These are phyloP conservation scores for Tuber umbilicatum DNA, from an alignment of 495 filamentous ascomycete genomes.

Conservation along the genomic window DNA sequence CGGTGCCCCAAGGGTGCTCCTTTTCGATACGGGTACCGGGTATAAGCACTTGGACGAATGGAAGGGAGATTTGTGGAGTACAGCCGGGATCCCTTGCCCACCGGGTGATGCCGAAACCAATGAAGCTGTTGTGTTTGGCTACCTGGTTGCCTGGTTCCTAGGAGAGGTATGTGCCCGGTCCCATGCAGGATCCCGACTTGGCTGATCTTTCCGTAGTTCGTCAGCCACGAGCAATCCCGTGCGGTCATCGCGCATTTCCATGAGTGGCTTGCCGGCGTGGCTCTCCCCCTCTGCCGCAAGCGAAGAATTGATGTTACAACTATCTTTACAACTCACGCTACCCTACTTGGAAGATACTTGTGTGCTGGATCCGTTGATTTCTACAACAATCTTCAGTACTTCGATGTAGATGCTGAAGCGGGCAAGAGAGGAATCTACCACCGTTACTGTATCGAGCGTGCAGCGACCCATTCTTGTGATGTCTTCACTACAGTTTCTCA, in stretches of 20 bases:
- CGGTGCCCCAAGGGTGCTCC: slow-evolving; percentile 82
- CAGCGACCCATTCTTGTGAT: slow-evolving; percentile 80
- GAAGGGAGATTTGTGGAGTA: slow-evolving; percentile 93
- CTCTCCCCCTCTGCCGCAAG: slow-evolving; percentile 83
- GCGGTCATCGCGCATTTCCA: slow-evolving; percentile 98
- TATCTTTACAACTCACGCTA: slow-evolving; percentile 98
- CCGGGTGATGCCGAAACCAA: slow-evolving; percentile 91
- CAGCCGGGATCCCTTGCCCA: slow-evolving; percentile 84
- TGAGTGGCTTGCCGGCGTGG: slow-evolving; percentile 97
- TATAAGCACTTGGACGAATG: slow-evolving; percentile 90
- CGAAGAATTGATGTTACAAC: slow-evolving; percentile 93
- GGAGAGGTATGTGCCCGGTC: slow-evolving; percentile 68
- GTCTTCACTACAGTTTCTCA: slow-evolving; percentile 99
- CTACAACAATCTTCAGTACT: slow-evolving; percentile 97
- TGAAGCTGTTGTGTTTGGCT: slow-evolving; percentile 95
- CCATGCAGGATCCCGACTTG: slow-evolving; percentile 4
- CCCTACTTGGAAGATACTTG: slow-evolving; percentile 86
- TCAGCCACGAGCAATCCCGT: slow-evolving; percentile 78
- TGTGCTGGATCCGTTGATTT: slow-evolving; percentile 97
- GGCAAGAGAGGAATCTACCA: slow-evolving; percentile 98
- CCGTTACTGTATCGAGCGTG: slow-evolving; percentile 95
- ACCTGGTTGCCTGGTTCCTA: slow-evolving; percentile 94
- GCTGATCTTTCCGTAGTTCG: slow-evolving; percentile 57
- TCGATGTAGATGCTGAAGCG: slow-evolving; percentile 93
- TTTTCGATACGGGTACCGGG: slow-evolving; percentile 91